phyloP scores from a whole-genome alignment of 2,329 filamentous ascomycete genomes.

The Chrysoporthe puriensis region DNA sequence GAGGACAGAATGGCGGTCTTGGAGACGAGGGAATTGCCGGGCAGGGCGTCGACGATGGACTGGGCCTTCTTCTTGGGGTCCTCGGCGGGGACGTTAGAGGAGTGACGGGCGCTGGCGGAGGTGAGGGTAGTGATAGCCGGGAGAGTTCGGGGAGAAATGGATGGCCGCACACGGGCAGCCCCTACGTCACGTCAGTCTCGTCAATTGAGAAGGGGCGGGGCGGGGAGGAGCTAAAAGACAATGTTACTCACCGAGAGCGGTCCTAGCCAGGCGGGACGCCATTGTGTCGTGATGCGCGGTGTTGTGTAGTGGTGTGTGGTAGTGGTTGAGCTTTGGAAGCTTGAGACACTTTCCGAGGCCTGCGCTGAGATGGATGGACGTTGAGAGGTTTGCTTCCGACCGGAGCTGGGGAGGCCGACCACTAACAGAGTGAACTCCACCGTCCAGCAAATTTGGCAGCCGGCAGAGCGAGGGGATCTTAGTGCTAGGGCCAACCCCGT shows the following conservation, averaged over 20 bases:
- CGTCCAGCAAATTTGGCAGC: slow-evolving; percentile 2
- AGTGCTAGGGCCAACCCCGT: neutral
- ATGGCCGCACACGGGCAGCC: slow-evolving; percentile 87
- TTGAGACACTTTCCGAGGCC: slow-evolving; percentile 27
- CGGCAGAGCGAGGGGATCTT: neutral
- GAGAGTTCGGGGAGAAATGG: slow-evolving; percentile 73
- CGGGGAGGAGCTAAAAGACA: slow-evolving; percentile 39
- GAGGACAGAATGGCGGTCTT: slow-evolving; percentile 98
- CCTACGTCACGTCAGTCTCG: slow-evolving; percentile 54
- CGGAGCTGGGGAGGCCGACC: neutral
- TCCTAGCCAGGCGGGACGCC: slow-evolving; percentile 97
- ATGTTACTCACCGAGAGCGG: slow-evolving; percentile 80
- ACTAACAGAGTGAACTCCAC: slow-evolving; percentile 7
- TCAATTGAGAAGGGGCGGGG: slow-evolving; percentile 25
- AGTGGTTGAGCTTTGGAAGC: slow-evolving; percentile 23
- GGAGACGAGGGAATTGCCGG: slow-evolving; percentile 88
- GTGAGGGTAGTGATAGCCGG: slow-evolving; percentile 70
- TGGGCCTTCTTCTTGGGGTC: slow-evolving; percentile 97
- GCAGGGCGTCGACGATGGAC: slow-evolving; percentile 90
- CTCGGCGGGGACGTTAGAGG: slow-evolving; percentile 78
- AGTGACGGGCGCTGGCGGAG: slow-evolving; percentile 68
- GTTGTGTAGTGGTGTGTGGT: slow-evolving; percentile 32
- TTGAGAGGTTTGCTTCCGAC: slow-evolving; percentile 25
- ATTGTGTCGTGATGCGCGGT: slow-evolving; percentile 74
- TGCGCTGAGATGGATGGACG: slow-evolving; percentile 17